Conservation (phyloP, 805 yeast genomes). For the Starmerella vaccinii region DNA sequence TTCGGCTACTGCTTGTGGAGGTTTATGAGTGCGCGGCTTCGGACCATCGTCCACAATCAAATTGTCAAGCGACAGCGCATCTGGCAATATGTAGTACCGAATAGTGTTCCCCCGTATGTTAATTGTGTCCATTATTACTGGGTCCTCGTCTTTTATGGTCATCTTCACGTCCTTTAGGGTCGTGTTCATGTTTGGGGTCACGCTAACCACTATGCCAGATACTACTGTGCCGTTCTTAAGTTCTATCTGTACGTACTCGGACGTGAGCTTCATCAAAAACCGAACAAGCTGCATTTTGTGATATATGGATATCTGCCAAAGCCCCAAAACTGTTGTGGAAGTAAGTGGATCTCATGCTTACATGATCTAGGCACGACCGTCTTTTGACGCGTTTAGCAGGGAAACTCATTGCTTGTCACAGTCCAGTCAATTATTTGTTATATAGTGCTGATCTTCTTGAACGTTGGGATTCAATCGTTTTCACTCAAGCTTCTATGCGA, state of each 20-base stretch:
- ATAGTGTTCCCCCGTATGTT: constrained; percentile 84
- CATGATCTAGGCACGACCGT: too few species aligned
- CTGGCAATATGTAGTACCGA: constrained; percentile 75
- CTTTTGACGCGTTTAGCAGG: too few species aligned
- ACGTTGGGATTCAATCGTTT: too few species aligned
- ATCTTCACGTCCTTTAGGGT: constrained; percentile 70
- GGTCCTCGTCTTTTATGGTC: constrained; percentile 60
- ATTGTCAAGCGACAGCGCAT: constrained; percentile 58
- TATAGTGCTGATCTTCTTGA: too few species aligned
- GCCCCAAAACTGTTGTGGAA: neutral
- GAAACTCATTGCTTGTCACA: too few species aligned
- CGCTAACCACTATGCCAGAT: constrained; percentile 73
- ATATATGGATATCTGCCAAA: neutral
- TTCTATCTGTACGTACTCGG: constrained; percentile 83
- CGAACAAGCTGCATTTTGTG: constrained; percentile 28
- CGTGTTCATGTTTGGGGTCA: constrained; percentile 85
- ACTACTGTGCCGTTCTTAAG: constrained; percentile 82
- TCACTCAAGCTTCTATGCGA: too few species aligned
- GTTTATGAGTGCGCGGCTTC: constrained; percentile 26
- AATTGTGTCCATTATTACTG: constrained; percentile 62
- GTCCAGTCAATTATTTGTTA: too few species aligned
- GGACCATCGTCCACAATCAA: constrained; percentile 38
- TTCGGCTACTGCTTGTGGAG: constrained; percentile 9
- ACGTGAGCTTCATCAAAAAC: constrained; percentile 73
- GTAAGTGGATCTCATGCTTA: too few species aligned